Conservation (phyloP, 768 basidiomycete genomes). For the Tricholoma saponaceum region DNA sequence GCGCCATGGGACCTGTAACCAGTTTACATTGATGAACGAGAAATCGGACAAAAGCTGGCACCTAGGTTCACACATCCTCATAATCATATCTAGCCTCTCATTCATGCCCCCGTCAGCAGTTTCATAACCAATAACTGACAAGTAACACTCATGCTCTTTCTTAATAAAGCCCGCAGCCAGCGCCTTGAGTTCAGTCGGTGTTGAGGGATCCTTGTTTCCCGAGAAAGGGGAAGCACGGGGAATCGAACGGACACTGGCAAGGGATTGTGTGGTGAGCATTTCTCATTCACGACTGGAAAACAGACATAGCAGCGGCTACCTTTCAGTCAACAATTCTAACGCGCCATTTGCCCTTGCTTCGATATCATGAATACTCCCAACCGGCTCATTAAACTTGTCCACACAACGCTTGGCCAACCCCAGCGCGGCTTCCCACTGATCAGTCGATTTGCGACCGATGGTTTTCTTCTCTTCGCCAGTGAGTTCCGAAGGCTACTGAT, state of each 20-base stretch:
- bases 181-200: constrained; percentile 8
- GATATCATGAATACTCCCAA: constrained; percentile 1
- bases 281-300: not conserved
- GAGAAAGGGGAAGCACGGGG: constrained; percentile 9
- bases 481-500: not conserved
- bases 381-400: constrained; percentile 6
- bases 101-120: too few species aligned
- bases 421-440: constrained; percentile 9
- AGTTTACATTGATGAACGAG: too few species aligned
- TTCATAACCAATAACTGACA: too few species aligned
- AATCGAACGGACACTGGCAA: constrained; percentile 11
- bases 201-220: constrained; percentile 4
- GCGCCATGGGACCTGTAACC: too few species aligned
- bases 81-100: too few species aligned
- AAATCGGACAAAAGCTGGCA: too few species aligned
- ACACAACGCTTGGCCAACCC: constrained; percentile 5
- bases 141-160: constrained; percentile 1
- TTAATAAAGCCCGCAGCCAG: constrained; percentile 7
- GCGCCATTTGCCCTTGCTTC: constrained; percentile 8
- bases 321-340: constrained; percentile 7
- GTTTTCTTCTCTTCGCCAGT: constrained; percentile 1
- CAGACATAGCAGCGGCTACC: not conserved
- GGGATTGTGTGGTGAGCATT: constrained; percentile 10
- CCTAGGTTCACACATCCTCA: too few species aligned
- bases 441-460: constrained; percentile 8